Conservation (phyloP, 129 eudicot genomes). For the Logfia minima region DNA sequence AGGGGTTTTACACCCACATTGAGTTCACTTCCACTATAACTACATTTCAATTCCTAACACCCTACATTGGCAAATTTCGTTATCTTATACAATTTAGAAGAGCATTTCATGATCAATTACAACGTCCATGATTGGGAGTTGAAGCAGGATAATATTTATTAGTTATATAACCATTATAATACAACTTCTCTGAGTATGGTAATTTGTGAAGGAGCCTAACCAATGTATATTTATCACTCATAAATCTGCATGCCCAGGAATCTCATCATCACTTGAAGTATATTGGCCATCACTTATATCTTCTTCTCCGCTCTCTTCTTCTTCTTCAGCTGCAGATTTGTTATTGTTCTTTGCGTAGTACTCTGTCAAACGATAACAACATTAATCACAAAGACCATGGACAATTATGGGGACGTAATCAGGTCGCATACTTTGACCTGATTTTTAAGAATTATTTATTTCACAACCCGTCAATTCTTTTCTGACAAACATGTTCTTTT, state of each 20-base stretch:
- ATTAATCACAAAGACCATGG: background rate
- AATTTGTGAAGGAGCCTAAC: constrained; percentile 25
- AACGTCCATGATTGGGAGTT: background rate
- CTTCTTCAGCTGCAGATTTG: constrained; percentile 50
- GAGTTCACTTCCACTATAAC: constrained; percentile 22
- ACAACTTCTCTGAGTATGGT: constrained; percentile 9
- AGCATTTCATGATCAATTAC: constrained; percentile 5
- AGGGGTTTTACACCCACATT: constrained; percentile 12
- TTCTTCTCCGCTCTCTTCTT: constrained; percentile 46
- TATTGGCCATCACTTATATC: constrained; percentile 54
- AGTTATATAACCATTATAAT: constrained; percentile 16
- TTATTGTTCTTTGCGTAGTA: constrained; percentile 49
- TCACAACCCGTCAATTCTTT: background rate
- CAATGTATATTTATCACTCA: constrained; percentile 25
- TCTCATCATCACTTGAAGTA: constrained; percentile 52
- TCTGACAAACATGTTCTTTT: background rate
- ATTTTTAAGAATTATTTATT: too few species aligned
- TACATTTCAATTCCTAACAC: constrained; percentile 10
- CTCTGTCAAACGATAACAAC: constrained; percentile 29
- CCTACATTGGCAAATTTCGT: constrained; percentile 24
- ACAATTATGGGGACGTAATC: background rate
- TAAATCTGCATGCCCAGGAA: constrained; percentile 50
- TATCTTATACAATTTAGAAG: constrained; percentile 21
- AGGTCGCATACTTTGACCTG: background rate
- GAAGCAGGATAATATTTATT: constrained; percentile 16